phyloP scores from a whole-genome alignment of 2,329 filamentous ascomycete species.

The Aspergillus sojae region DNA sequence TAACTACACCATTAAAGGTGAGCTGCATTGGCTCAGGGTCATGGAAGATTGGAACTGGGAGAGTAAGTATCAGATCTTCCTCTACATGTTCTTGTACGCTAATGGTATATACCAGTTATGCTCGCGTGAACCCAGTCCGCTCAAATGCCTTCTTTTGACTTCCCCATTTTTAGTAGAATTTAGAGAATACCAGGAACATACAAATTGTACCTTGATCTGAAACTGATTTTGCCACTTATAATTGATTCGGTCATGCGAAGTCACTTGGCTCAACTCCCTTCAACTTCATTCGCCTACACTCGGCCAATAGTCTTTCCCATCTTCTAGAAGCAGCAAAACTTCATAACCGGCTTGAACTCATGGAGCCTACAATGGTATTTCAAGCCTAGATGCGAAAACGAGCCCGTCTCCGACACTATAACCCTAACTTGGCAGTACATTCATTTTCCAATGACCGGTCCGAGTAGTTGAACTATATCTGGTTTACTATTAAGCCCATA shows the following conservation, averaged over 20 bases:
- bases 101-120: not conserved
- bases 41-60: conserved; percentile 2
- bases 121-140: not conserved
- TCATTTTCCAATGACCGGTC: too few relatives aligned
- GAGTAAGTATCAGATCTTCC: not conserved
- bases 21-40: not conserved
- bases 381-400: not conserved
- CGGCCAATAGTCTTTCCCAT: not conserved
- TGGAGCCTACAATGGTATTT: not conserved
- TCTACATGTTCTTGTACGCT: not conserved
- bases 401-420: too few relatives aligned
- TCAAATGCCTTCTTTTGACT: not conserved
- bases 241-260: not conserved
- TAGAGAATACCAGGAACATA: not conserved
- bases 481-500: too few relatives aligned
- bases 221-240: not conserved
- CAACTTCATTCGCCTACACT: not conserved
- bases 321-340: not conserved
- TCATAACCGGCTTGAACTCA: not conserved
- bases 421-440: too few relatives aligned
- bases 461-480: too few relatives aligned
- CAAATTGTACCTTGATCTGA: not conserved
- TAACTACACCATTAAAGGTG: not conserved
- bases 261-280: too few relatives aligned
- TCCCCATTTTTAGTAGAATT: not conserved